phyloP scores from a whole-genome alignment of 805 yeast genomes.

The Ogataea populi-albae region DNA sequence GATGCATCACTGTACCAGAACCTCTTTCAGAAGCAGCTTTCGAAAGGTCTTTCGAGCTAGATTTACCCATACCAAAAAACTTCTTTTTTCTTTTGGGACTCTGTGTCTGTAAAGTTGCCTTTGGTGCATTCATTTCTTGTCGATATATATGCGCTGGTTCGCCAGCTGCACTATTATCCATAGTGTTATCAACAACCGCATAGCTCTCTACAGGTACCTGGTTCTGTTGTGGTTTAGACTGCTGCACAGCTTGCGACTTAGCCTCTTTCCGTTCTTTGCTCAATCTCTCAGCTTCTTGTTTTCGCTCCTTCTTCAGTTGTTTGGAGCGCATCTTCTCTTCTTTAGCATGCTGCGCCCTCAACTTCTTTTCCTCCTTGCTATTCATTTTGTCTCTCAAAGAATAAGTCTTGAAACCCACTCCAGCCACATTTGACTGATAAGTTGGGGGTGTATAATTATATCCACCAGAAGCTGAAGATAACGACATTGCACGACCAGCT shows the following conservation, averaged over 20 bases:
- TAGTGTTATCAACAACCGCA: no score
- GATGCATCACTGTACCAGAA: no score
- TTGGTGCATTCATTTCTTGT: no score
- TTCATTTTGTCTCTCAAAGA: constrained; percentile 26
- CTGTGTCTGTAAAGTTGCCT: no score
- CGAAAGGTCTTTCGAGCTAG: no score
- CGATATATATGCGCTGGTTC: no score
- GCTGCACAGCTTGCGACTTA: constrained; percentile 16
- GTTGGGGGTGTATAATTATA: not conserved
- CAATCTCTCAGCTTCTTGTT: constrained; percentile 22
- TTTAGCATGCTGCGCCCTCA: constrained; percentile 15
- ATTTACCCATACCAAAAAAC: no score
- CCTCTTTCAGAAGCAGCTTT: no score
- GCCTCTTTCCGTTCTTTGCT: constrained; percentile 26
- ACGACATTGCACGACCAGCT: constrained; percentile 13
- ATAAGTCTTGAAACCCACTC: constrained; percentile 30
- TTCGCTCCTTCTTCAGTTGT: constrained; percentile 22
- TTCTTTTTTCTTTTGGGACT: no score
- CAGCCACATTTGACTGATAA: constrained; percentile 29
- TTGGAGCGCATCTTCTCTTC: constrained; percentile 23
- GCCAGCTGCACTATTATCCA: no score
- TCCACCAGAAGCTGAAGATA: constrained; percentile 7
- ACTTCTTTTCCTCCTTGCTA: constrained; percentile 15
- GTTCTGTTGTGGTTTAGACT: no score
- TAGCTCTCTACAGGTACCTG: constrained; percentile 6